Evolutionary conservation across 2,329 filamentous ascomycete genomes (phyloP), one percentile per base, ranked within the genome.

Genomic region (Colletotrichum tanaceti): DNA sequence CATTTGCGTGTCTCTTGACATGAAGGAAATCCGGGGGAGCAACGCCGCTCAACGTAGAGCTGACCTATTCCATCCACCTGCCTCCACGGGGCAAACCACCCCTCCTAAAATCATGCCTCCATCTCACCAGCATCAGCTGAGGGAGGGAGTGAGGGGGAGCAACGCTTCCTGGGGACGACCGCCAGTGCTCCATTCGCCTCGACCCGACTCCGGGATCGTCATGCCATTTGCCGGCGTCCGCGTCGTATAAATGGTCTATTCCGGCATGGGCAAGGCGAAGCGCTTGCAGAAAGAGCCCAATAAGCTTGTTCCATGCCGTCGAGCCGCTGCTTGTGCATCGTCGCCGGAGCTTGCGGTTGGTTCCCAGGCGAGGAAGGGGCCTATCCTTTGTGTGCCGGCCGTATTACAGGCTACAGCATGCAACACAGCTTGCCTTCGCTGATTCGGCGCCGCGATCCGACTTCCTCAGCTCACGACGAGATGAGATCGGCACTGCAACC

Each of bases 91-190:
- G 61, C n/a, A 55, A 47, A 32, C 32, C n/a, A n/a, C 47, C 53
- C 54, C 54, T 18, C 24, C 22, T 13, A 9, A 39, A 57, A 57
- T 60, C 65, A 57, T 61, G 62, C 62, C 55, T 46, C 57, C 44
- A 57, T 65, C 65, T 65, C 55, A 57, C 57, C 49, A 68, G 55
- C 50, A 65, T 68, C 62, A 65, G 63, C 67, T 66, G 67, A 70
- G 63, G 41, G 35, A 61, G 24, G 44, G 50, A 6, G 28, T 5
- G 28, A 28, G 6, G 28, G 28, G 7, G 28, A 7, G 28, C 10
- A 32, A 32, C 7, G 28, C 28, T 32, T 7, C 20, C 14, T 32
- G 11, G 28, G 18, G 18, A 18, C 49, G n/a, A 53, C 24, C 28
- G 9, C 20, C 24, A 28, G 54, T 24, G 32, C 58, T 28, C 28